Evolutionary conservation across 169 alveolate genomes (phyloP).

Genomic region (Perkinsus olseni): DNA sequence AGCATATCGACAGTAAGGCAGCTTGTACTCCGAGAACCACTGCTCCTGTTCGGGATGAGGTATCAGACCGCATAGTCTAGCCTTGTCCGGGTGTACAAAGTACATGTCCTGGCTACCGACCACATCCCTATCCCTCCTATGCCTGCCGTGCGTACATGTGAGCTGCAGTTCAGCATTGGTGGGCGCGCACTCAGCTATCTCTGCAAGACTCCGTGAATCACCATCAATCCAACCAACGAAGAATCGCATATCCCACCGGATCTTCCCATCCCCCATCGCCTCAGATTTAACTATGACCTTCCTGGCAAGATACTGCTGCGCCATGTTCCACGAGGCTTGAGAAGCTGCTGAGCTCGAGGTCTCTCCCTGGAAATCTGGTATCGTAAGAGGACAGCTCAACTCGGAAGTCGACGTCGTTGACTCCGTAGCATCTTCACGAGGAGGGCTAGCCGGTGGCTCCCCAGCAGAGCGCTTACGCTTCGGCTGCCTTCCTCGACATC

Average conservation of each 20-base stretch:
- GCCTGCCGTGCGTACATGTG: neutral
- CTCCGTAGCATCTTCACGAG: neutral
- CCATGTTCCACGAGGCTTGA: neutral
- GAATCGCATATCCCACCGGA: neutral
- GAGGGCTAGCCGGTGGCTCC: neutral
- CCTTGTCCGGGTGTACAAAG: neutral
- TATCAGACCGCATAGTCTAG: neutral
- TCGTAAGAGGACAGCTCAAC: neutral
- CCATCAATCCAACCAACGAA: neutral
- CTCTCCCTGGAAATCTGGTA: neutral
- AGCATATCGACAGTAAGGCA: neutral
- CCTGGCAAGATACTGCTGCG: neutral
- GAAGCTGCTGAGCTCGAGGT: neutral
- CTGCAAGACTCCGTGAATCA: neutral
- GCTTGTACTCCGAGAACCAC: neutral
- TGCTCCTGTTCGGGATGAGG: neutral
- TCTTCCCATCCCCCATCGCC: neutral
- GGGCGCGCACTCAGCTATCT: neutral
- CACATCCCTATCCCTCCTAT: neutral
- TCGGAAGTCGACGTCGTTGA: neutral
- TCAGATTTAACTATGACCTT: neutral
- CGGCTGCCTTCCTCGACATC: neutral
- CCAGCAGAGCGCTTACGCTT: neutral
- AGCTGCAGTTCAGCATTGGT: neutral
- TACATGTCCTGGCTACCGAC: neutral